Base-by-base conservation (phyloP, 345 rosid species). In the Durio zibethinus region DNA sequence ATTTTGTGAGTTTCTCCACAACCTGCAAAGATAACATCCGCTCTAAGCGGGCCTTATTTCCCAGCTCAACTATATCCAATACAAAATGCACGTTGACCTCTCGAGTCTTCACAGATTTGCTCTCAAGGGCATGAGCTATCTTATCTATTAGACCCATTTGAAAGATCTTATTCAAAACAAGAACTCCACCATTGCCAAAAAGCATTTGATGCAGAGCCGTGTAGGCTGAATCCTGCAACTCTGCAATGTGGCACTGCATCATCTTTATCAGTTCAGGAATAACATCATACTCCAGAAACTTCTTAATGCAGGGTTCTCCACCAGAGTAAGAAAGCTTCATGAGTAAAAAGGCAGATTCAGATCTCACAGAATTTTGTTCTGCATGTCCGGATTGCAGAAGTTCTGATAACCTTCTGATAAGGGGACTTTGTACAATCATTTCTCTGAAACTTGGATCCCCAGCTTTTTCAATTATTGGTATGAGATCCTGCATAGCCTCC, bases 171-270 rank as follows among this genome's bases (percentile, higher is more conserved):
- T 68, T 69, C 78, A 80, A 61, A 36, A 80, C 81, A 43, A 73
- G 81, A 25, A n/a, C 16, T 9, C 85, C 85, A 53, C 83, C 79
- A 5, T 47, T 73, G 43, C 83, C 40, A 38, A 80, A 76, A 48
- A 80, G 72, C 81, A 83, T 69, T 50, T 83, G 81, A 53, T 83
- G 83, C 31, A 80, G 43, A 7, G 85, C 79, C 7, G 76, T 56
- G 16, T 74, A 83, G 14, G 81, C 83, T 15, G 83, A 77, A 62
- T 83, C 83, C 76, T 83, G 85, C 63, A 79, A 45, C 70, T 83
- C 83, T 20, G 82, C 38, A 14, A 61, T 31, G 4, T 43, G 35
- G 57, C 85, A 83, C 25, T 80, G 81, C 83, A 83, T 83, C 79
- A 80, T 67, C 79, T 80, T 83, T 29, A 83, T 74, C 18, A 80